phyloP scores from a whole-genome alignment of 1,284 basidiomycete genomes.

The Puccinia coronata region DNA sequence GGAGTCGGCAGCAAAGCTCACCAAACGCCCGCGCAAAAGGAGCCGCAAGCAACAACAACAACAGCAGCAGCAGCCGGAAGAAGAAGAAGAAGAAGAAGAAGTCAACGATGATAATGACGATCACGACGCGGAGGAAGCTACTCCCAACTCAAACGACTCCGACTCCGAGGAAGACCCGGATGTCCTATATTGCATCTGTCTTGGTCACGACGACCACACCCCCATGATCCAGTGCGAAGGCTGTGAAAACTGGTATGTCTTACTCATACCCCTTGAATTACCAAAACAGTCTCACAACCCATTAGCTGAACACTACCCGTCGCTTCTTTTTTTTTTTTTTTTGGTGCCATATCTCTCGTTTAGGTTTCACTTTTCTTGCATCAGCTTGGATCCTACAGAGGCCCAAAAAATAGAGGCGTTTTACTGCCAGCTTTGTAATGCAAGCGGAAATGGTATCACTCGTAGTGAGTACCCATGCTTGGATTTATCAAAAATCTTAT shows the following conservation, averaged over 20 bases:
- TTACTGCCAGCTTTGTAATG: conserved; percentile 56
- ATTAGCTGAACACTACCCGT: neutral
- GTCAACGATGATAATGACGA: neutral
- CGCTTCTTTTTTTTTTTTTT: no score
- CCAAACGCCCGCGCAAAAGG: neutral
- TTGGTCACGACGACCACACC: conserved; percentile 66
- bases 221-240: conserved; percentile 76
- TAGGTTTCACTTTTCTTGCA: conserved; percentile 58
- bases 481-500: neutral
- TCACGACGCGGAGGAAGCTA: neutral
- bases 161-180: conserved; percentile 26
- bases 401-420: conserved; percentile 55
- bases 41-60: neutral
- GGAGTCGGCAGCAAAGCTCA: conserved; percentile 8
- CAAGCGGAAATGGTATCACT: conserved; percentile 55
- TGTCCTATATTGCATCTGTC: conserved; percentile 45
- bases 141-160: neutral
- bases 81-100: neutral
- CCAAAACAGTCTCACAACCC: neutral
- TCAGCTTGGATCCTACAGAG: conserved; percentile 53
- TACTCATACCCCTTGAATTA: neutral
- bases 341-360: neutral
- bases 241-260: conserved; percentile 70
- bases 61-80: neutral
- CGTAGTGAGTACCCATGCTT: conserved; percentile 52